Base-by-base conservation (phyloP, 1,284 basidiomycete species). In the Rhodotorula sp. region DNA sequence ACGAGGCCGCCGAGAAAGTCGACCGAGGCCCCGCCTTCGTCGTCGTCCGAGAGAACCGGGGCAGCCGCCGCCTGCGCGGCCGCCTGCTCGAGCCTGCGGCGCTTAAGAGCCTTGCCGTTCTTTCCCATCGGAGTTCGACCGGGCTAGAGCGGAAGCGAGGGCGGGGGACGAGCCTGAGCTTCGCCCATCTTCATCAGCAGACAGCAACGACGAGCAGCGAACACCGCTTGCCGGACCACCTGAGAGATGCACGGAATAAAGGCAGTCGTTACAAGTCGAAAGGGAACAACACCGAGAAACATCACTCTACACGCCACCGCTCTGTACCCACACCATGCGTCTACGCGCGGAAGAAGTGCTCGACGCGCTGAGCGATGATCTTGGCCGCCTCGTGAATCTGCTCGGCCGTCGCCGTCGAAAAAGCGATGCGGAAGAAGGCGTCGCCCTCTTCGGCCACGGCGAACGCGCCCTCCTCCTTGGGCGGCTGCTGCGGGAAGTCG, bases 401-500 rank as follows among this genome's bases (percentile, higher is more conserved):
- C 13, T 83, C 80, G 25, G 80, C 78, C 82, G 85, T 82, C 19
- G 83, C 83, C 68, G 84, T 84, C 74, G 87, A 88, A 81, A 88
- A 90, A 72, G 86, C 85, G 50, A 90, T 81, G 9, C 89, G 84
- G 81, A 88, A 86, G 78, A 90, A 88, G 0, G 88, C 88, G 65
- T 76, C 67, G 13, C 82, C 80, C 7, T 74, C 76, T 52, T 83
- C 80, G 17, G 56, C 54, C 46, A 62, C 61, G 2, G 9, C 41
- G 54, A 63, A 44, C 13, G 17, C 42, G 21, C 34, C 34, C 34
- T 44, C 56, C n/a, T 14, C 23, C 23, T 17, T 25, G 8, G 46
- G 46, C 17, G 25, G 25, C 14, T 27, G 50, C 27, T 55, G 52
- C 7, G 56, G 56, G 34, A 62, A 63, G 12, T 54, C 42, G n/a